Conservation (phyloP, 2,329 filamentous ascomycete genomes). For the Penicillium italicum region DNA sequence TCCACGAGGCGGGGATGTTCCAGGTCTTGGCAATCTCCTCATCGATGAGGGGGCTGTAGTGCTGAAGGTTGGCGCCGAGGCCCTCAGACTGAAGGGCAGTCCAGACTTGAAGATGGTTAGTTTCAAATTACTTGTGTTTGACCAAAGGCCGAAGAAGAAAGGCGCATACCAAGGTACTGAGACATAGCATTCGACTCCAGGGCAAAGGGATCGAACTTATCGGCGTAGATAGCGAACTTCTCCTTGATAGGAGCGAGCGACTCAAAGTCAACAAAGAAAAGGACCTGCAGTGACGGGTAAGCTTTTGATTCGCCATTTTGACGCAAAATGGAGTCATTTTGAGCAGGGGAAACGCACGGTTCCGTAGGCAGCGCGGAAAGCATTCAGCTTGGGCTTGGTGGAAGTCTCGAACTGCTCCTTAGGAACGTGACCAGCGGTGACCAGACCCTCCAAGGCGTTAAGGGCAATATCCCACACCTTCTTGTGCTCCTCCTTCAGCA, state of each 20-base stretch:
- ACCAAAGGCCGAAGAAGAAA: neutral
- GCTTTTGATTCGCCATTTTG: neutral
- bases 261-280: conserved; percentile 78
- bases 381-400: conserved; percentile 45
- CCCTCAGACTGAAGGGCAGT: conserved; percentile 77
- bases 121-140: neutral
- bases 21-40: conserved; percentile 65
- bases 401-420: conserved; percentile 49
- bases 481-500: conserved; percentile 78
- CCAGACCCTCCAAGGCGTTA: conserved; percentile 52
- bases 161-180: conserved; percentile 55
- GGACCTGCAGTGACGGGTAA: conserved; percentile 42
- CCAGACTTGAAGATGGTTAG: conserved; percentile 53
- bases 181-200: conserved; percentile 74
- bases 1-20: conserved; percentile 68
- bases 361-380: conserved; percentile 70
- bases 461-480: conserved; percentile 80
- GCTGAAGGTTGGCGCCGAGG: conserved; percentile 81
- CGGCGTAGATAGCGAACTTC: conserved; percentile 68
- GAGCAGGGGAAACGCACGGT: conserved; percentile 53
- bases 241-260: conserved; percentile 58
- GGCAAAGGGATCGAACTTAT: conserved; percentile 75
- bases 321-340: neutral
- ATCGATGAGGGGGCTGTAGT: conserved; percentile 86
- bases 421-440: conserved; percentile 50